Evolutionary conservation across 2,329 filamentous ascomycete species (phyloP).

Genomic region (Microsporum canis): DNA sequence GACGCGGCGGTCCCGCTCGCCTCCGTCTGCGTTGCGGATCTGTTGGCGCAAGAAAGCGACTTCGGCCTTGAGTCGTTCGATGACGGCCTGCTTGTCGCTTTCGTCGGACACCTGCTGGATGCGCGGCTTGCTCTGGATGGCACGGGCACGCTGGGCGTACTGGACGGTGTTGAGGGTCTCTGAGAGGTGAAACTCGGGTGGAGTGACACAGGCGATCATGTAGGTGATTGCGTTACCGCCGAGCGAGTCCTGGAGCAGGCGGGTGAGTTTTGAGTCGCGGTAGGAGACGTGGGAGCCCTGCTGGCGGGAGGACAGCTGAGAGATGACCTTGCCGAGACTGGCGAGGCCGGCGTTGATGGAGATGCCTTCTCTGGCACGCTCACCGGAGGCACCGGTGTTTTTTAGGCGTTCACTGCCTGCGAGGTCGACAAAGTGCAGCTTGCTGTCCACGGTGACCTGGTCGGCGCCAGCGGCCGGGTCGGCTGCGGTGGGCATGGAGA

Average conservation of each 20-base stretch:
- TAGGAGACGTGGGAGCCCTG: constrained; percentile 89
- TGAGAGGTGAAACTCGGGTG: constrained; percentile 91
- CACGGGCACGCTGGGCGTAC: constrained; percentile 89
- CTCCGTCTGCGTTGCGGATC: constrained; percentile 68
- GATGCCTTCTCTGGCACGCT: constrained; percentile 89
- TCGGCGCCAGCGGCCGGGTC: constrained; percentile 58
- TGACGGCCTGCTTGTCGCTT: constrained; percentile 83
- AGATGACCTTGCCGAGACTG: constrained; percentile 94
- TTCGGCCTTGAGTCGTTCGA: constrained; percentile 86
- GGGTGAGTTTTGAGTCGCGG: constrained; percentile 91
- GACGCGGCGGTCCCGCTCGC: constrained; percentile 40
- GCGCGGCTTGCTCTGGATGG: constrained; percentile 93
- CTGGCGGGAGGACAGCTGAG: constrained; percentile 84
- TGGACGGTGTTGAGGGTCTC: constrained; percentile 96
- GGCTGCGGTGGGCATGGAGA: constrained; percentile 74
- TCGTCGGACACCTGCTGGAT: constrained; percentile 87
- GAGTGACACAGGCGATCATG: constrained; percentile 98
- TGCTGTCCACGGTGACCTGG: constrained; percentile 80
- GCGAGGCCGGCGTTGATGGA: constrained; percentile 96
- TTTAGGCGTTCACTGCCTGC: constrained; percentile 94
- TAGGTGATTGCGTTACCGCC: constrained; percentile 97
- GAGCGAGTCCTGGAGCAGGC: constrained; percentile 87
- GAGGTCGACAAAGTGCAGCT: constrained; percentile 95
- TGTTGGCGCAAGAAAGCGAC: constrained; percentile 90
- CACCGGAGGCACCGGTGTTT: constrained; percentile 90